Conservation (phyloP, 768 basidiomycete species). For the Panaeolus papilionaceus region DNA sequence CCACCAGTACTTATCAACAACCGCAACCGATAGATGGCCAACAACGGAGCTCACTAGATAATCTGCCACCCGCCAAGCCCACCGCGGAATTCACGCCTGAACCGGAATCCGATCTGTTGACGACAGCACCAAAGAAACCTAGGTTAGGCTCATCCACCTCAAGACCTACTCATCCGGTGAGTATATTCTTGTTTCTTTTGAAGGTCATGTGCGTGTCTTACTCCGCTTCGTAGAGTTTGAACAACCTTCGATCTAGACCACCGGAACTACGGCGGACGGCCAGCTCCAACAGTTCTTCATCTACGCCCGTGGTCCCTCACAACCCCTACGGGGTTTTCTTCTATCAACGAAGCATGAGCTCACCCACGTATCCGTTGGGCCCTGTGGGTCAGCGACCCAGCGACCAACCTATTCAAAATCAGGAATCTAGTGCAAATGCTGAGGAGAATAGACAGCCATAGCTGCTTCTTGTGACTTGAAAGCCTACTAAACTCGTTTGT, state of each 20-base stretch:
- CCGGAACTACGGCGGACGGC: constrained; percentile 25
- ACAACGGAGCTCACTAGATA: background rate
- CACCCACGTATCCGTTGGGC: background rate
- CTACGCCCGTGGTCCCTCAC: background rate
- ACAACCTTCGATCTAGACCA: background rate
- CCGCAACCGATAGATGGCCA: background rate
- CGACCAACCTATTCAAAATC: background rate
- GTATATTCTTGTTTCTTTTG: background rate
- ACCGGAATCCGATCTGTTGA: constrained; percentile 6
- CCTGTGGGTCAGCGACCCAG: background rate
- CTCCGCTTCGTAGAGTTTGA: background rate
- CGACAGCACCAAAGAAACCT: constrained; percentile 18
- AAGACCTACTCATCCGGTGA: background rate
- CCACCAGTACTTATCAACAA: background rate
- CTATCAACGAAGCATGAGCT: background rate
- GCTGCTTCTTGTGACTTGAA: background rate
- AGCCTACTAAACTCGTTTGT: no score
- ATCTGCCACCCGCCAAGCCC: constrained; percentile 4
- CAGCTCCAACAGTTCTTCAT: constrained; percentile 22
- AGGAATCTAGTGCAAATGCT: background rate
- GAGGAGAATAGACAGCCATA: background rate
- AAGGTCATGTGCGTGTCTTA: background rate
- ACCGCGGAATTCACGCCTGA: constrained; percentile 13
- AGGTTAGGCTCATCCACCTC: constrained; percentile 12
- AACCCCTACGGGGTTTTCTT: background rate